phyloP scores from a whole-genome alignment of 768 basidiomycete genomes.

The Mycena indigotica region DNA sequence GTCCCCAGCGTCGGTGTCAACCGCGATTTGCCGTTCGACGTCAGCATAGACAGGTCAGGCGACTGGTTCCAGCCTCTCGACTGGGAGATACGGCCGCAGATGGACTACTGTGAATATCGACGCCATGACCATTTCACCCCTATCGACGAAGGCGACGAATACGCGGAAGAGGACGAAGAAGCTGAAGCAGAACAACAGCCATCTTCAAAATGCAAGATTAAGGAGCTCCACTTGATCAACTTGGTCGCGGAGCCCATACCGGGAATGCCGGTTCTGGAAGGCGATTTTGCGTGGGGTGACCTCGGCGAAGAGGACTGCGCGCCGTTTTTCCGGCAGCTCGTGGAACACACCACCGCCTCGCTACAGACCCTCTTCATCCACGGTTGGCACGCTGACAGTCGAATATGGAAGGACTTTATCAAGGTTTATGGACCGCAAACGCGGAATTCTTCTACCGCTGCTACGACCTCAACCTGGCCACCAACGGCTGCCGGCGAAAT shows the following conservation, averaged over 20 bases:
- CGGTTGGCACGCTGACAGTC: neutral
- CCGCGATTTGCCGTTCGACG: neutral
- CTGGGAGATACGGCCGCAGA: neutral
- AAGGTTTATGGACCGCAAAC: neutral
- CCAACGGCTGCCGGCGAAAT: neutral
- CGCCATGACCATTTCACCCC: neutral
- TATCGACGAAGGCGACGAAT: neutral
- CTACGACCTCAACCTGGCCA: neutral
- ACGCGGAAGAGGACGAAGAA: neutral
- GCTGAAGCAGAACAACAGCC: neutral
- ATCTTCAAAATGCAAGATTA: neutral
- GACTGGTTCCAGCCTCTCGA: neutral
- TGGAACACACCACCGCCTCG: neutral
- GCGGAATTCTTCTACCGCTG: too few species aligned
- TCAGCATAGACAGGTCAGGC: neutral
- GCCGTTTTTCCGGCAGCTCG: neutral
- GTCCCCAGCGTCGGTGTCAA: neutral
- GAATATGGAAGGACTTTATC: slow-evolving; percentile 2
- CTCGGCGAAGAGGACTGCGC: neutral
- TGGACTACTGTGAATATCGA: neutral
- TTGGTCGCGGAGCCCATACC: neutral
- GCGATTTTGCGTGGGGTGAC: neutral
- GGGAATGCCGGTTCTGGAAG: neutral
- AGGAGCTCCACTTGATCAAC: neutral
- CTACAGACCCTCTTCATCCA: neutral